Conservation (phyloP, 257 asterid species). For the Capsicum pubescens region DNA sequence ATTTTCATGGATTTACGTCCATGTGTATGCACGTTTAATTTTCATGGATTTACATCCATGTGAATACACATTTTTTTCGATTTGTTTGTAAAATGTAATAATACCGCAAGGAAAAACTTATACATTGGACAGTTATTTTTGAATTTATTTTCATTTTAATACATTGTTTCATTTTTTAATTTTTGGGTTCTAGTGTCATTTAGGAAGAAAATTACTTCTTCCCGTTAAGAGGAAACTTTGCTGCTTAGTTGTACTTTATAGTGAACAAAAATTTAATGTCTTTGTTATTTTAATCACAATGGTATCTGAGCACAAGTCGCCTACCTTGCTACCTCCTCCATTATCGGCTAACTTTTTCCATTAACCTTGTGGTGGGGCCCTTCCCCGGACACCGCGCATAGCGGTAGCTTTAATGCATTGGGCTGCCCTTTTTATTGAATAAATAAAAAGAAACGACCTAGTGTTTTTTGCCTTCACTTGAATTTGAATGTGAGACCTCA, state of each 20-base stretch:
- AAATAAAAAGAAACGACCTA: background rate
- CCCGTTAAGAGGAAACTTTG: background rate
- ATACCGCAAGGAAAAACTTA: background rate
- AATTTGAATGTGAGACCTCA: too few relatives aligned
- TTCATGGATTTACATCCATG: too few relatives aligned
- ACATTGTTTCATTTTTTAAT: background rate
- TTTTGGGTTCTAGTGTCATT: background rate
- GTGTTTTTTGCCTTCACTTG: background rate
- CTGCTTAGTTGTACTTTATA: background rate
- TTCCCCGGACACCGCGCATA: too few relatives aligned
- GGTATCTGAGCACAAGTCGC: background rate
- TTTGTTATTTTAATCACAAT: background rate
- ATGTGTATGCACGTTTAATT: too few relatives aligned
- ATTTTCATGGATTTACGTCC: background rate
- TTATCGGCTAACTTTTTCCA: too few relatives aligned
- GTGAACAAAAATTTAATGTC: background rate
- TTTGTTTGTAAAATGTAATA: conserved; percentile 7
- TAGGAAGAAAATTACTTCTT: background rate
- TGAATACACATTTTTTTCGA: background rate
- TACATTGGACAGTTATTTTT: background rate
- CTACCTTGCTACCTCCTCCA: too few relatives aligned
- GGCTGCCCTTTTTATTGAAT: background rate
- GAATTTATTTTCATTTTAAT: background rate
- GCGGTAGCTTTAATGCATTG: too few relatives aligned
- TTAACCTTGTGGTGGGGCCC: too few relatives aligned